These are phyloP conservation scores for Arthrobotrys conoides DNA, from an alignment of 2,329 filamentous ascomycete genomes.

Conservation along the genomic window DNA sequence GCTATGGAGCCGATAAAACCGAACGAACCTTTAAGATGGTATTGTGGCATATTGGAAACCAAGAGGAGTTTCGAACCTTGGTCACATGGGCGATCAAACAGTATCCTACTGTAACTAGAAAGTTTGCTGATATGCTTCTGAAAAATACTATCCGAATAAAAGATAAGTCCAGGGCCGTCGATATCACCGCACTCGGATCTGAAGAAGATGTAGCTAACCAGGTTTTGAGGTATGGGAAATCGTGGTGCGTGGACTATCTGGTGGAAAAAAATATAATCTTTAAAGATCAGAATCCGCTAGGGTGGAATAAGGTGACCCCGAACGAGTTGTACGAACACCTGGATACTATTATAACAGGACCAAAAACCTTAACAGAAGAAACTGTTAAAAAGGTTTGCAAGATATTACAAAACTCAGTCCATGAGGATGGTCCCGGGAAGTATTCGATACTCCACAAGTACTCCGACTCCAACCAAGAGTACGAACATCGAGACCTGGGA, in stretches of 20 bases:
- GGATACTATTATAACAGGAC: no score
- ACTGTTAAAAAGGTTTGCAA: no score
- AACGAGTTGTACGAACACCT: no score
- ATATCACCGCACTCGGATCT: neutral
- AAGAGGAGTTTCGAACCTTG: neutral
- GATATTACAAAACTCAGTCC: no score
- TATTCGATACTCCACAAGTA: neutral
- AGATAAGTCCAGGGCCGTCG: neutral
- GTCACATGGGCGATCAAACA: neutral
- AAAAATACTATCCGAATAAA: neutral
- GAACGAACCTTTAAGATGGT: neutral
- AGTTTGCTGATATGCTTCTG: neutral
- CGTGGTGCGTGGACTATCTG: no score
- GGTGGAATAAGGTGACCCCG: no score
- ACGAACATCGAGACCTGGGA: slow-evolving; percentile 2
- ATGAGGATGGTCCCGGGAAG: no score
- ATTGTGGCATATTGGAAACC: neutral
- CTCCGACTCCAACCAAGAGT: slow-evolving; percentile 2
- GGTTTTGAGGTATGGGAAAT: neutral
- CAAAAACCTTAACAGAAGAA: no score
- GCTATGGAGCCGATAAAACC: no score
- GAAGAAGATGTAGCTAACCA: neutral
- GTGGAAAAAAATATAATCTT: no score
- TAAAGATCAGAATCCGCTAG: no score
- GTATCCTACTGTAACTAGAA: neutral